Conservation (phyloP, 2,329 filamentous ascomycete species). For the Colletotrichum sp. region DNA sequence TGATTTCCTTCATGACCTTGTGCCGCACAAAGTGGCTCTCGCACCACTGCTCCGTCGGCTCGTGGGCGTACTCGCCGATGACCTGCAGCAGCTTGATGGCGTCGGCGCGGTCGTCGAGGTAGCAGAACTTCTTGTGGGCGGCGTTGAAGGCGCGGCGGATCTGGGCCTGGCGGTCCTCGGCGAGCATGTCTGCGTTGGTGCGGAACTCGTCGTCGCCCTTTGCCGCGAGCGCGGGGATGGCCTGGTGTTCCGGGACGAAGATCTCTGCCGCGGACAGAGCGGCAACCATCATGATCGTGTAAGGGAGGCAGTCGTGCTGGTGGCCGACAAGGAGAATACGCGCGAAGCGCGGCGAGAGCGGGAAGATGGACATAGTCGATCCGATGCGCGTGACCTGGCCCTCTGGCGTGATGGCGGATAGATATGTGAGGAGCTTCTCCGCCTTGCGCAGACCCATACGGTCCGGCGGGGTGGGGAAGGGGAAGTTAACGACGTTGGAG, state of each 20-base stretch:
- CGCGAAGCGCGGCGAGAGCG: conserved; percentile 86
- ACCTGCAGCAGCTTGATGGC: conserved; percentile 90
- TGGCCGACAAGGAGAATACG: conserved; percentile 92
- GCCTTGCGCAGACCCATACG: conserved; percentile 78
- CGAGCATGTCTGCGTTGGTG: conserved; percentile 71
- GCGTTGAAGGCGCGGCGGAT: conserved; percentile 68
- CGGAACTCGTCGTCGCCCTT: conserved; percentile 55
- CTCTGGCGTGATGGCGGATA: conserved; percentile 76
- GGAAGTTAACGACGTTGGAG: conserved; percentile 89
- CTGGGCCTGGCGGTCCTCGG: conserved; percentile 72
- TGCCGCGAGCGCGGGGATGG: conserved; percentile 62
- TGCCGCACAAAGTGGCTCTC: conserved; percentile 82
- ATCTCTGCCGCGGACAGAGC: conserved; percentile 88
- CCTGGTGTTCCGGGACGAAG: conserved; percentile 82
- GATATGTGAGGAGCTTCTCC: conserved; percentile 84
- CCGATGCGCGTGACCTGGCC: conserved; percentile 83
- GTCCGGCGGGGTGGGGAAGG: conserved; percentile 91
- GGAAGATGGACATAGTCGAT: conserved; percentile 84
- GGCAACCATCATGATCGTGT: conserved; percentile 87
- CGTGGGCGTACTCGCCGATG: conserved; percentile 84
- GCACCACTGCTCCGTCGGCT: conserved; percentile 76
- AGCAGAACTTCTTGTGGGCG: conserved; percentile 79
- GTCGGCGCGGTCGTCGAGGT: conserved; percentile 82
- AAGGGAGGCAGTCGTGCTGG: conserved; percentile 79
- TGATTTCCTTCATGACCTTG: conserved; percentile 87